Base-by-base conservation (phyloP, 345 rosid species). In the Excoecaria agallocha region DNA sequence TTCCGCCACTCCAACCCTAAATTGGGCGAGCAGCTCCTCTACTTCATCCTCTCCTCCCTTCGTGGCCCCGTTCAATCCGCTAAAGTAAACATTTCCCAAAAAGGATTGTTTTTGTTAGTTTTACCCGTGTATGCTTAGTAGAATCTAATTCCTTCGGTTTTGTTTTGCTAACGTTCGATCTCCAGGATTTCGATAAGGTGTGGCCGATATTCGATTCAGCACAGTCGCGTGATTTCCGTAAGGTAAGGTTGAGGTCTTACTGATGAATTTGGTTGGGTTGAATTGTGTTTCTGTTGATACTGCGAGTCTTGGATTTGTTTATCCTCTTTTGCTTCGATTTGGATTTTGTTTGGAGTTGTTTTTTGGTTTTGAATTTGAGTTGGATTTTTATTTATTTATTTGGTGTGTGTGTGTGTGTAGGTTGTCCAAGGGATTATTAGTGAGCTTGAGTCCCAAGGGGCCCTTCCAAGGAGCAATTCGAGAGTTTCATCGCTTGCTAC, bases 121-220 rank as follows among this genome's bases (percentile, higher is more conserved):
- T 30, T 30, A 2, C 30, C 30, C 30, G 30, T 30, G 30, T 30
- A 30, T 30, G 30, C 30, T 30, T 30, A 17, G 7, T 5, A 5
- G 65, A 13, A 50, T 77, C 50, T 72, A 43, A 54, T 59, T 74
- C 49, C 56, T 52, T 78, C 19, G 8, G 50, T 69, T 68, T 48
- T 72, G 5, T 25, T 43, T 46, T 55, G 43, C 12, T 48, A 64
- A 72, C 72, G 64, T 55, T 41, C 76, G 90, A 86, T 86, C 85
- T 91, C 79, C 87, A 95, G 98, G 98, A 95, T 91, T 95, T 95
- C 80, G 98, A 95, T 70, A 91, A 87, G 86, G 97, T 95, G 35
- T 95, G 98, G 99, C 99, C 99, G 75, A 93, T 95, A 91, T 95
- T 95, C 72, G 99, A 95, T 88, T 95, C 99, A 3, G 97, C 96